phyloP scores from a whole-genome alignment of 192 early-diverging fungal genomes.

The Umbelopsis ramanniana region DNA sequence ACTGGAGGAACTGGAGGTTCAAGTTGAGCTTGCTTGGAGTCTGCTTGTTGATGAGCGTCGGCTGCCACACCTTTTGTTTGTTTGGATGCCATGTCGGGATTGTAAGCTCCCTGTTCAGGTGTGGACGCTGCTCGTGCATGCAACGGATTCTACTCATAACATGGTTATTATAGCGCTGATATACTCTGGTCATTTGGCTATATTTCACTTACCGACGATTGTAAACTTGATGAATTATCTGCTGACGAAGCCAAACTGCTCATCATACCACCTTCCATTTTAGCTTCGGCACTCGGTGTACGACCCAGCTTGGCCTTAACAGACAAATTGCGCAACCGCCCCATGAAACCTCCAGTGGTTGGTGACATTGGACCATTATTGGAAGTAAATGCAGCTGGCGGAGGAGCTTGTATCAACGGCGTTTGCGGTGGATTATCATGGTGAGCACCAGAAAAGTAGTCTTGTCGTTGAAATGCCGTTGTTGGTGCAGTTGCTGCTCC shows the following conservation, averaged over 20 bases:
- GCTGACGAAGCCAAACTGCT: not conserved
- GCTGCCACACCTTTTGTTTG: constrained; percentile 6
- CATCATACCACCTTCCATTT: constrained; percentile 17
- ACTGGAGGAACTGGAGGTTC: not conserved
- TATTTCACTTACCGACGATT: not conserved
- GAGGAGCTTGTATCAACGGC: constrained; percentile 40
- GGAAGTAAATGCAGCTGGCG: constrained; percentile 38
- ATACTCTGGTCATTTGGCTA: too few species aligned
- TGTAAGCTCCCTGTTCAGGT: constrained; percentile 15
- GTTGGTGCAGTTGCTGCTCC: constrained; percentile 12
- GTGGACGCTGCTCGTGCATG: constrained; percentile 9
- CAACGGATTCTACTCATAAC: not conserved
- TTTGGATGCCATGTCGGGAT: constrained; percentile 16
- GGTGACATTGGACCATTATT: constrained; percentile 29
- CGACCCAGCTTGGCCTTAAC: constrained; percentile 49
- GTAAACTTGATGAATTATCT: not conserved
- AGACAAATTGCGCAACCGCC: constrained; percentile 51
- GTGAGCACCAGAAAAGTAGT: constrained; percentile 41
- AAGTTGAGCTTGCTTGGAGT: not conserved
- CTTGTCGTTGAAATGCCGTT: constrained; percentile 23
- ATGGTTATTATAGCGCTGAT: too few species aligned
- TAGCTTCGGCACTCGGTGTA: constrained; percentile 47
- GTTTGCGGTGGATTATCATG: constrained; percentile 26
- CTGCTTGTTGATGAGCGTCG: not conserved
- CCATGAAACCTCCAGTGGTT: constrained; percentile 42